phyloP scores from a whole-genome alignment of 2,329 filamentous ascomycete species.

The Ceratocystiopsis brevicomis region DNA sequence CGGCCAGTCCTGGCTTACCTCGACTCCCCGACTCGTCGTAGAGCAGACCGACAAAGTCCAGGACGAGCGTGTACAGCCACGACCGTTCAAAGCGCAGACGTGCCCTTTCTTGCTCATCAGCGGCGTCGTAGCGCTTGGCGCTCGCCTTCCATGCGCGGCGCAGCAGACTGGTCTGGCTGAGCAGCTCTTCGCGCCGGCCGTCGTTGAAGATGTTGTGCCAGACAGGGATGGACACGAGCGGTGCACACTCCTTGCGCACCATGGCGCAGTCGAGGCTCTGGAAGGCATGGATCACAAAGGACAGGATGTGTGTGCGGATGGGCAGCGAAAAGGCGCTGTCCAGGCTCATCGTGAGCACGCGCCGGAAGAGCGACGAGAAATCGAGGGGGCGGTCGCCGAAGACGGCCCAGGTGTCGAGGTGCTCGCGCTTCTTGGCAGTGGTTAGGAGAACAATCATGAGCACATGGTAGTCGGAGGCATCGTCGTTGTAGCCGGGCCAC shows the following conservation, averaged over 20 bases:
- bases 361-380: slow-evolving; percentile 78
- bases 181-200: slow-evolving; percentile 47
- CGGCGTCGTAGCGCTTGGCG: slow-evolving; percentile 68
- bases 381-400: slow-evolving; percentile 62
- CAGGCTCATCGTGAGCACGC: slow-evolving; percentile 70
- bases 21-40: slow-evolving; percentile 27
- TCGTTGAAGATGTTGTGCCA: slow-evolving; percentile 88
- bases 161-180: slow-evolving; percentile 56
- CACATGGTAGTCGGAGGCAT: slow-evolving; percentile 81
- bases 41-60: slow-evolving; percentile 64
- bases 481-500: slow-evolving; percentile 81
- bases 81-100: slow-evolving; percentile 76
- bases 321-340: slow-evolving; percentile 45
- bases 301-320: slow-evolving; percentile 66
- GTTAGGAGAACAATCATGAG: slow-evolving; percentile 69
- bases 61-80: slow-evolving; percentile 73
- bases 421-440: slow-evolving; percentile 76
- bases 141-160: slow-evolving; percentile 84
- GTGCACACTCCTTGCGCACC: slow-evolving; percentile 89
- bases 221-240: slow-evolving; percentile 80
- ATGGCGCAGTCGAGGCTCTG: slow-evolving; percentile 79
- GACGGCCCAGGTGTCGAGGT: slow-evolving; percentile 69
- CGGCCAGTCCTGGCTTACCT: not conserved
- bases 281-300: slow-evolving; percentile 79
- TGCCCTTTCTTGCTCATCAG: slow-evolving; percentile 61